These are phyloP conservation scores for Tulasnella sp. DNA, from an alignment of 768 basidiomycete genomes.

Conservation along the genomic window DNA sequence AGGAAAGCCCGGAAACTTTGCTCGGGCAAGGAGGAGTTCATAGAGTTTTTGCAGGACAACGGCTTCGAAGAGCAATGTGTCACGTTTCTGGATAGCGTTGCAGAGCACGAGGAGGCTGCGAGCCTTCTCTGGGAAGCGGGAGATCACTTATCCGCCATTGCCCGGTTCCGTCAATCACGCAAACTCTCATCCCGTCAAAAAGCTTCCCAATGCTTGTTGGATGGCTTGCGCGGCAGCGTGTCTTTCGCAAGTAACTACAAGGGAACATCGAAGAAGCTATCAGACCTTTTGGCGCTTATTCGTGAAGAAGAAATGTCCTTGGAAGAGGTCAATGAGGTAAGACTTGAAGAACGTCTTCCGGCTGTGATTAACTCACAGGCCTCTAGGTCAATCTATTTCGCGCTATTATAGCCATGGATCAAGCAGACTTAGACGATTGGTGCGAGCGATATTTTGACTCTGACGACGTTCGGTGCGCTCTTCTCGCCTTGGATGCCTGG, in stretches of 20 bases:
- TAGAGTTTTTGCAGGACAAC: conserved; percentile 46
- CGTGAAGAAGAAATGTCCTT: background rate
- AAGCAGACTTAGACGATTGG: background rate
- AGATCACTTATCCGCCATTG: background rate
- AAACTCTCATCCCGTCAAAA: background rate
- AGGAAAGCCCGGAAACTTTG: conserved; percentile 44
- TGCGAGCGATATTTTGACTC: background rate
- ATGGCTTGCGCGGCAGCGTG: background rate
- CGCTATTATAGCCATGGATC: background rate
- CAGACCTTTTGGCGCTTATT: background rate
- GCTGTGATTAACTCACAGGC: background rate
- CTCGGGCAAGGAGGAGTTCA: conserved; percentile 35
- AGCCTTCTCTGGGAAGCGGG: conserved; percentile 40
- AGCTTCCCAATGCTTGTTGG: background rate
- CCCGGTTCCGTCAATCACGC: background rate
- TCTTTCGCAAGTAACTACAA: background rate
- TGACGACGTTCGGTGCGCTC: background rate
- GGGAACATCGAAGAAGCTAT: background rate
- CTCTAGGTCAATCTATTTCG: background rate
- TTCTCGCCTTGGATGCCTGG: background rate
- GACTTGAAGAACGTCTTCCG: background rate
- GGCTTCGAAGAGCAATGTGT: conserved; percentile 41
- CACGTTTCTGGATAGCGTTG: conserved; percentile 32
- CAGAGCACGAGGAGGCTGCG: conserved; percentile 39
- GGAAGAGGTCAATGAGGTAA: background rate